These are phyloP conservation scores for Xerocomellus amylosporus DNA, from an alignment of 768 basidiomycete species.

Conservation along the genomic window DNA sequence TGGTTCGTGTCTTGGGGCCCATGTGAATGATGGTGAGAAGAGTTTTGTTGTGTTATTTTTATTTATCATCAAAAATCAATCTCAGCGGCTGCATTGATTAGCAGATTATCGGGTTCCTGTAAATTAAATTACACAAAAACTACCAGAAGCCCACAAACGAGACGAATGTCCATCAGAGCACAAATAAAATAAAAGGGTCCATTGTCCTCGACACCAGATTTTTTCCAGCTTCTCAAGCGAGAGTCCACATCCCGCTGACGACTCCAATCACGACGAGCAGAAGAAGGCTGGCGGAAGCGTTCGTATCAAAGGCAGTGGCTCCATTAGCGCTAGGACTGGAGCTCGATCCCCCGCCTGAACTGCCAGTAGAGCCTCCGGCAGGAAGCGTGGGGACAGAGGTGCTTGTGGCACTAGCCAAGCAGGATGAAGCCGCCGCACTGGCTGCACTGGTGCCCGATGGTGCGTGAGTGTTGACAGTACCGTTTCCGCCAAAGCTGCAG, in stretches of 20 bases:
- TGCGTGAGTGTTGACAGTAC: conserved; percentile 61
- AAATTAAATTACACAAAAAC: conserved; percentile 7
- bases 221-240: conserved; percentile 24
- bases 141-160: background rate
- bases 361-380: conserved; percentile 26
- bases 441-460: conserved; percentile 49
- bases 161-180: background rate
- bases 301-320: conserved; percentile 28
- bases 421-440: conserved; percentile 59
- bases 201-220: background rate
- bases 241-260: conserved; percentile 43
- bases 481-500: conserved; percentile 85
- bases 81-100: conserved; percentile 1
- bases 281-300: conserved; percentile 38
- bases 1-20: conserved; percentile 23
- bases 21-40: conserved; percentile 3
- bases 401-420: conserved; percentile 59
- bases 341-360: conserved; percentile 22
- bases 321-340: conserved; percentile 23
- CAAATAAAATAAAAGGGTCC: conserved; percentile 4
- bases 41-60: background rate
- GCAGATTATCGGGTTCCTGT: background rate
- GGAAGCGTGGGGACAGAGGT: conserved; percentile 61
- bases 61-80: background rate
- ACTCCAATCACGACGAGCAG: conserved; percentile 36